Percentiles rank a stretch among this genome's conserved stretches.
These are phyloP conservation scores for Cordyceps cateniannulata DNA, from an alignment of 2,329 filamentous ascomycete genomes.

Conservation along the genomic window DNA sequence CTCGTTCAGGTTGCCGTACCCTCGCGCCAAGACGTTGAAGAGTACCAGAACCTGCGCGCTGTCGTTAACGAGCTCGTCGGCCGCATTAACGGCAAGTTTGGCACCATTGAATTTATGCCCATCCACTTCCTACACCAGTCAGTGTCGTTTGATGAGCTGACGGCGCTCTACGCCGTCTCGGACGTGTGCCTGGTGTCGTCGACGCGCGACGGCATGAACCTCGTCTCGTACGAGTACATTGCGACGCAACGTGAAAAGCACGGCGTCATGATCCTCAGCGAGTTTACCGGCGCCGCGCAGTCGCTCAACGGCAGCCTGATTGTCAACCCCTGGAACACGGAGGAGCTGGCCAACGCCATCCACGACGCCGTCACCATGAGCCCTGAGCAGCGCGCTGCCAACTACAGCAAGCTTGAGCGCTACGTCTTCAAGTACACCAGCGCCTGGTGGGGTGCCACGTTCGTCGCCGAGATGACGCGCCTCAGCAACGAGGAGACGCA, in stretches of 20 bases:
- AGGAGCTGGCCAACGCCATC: conserved; percentile 87
- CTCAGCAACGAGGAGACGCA: conserved; percentile 34
- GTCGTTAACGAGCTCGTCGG: conserved; percentile 96
- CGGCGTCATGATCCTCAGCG: conserved; percentile 89
- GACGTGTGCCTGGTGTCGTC: conserved; percentile 91
- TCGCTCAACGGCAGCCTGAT: conserved; percentile 89
- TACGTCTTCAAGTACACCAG: conserved; percentile 98
- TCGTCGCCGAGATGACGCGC: conserved; percentile 74
- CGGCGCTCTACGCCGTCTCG: conserved; percentile 85
- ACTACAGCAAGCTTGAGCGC: conserved; percentile 86
- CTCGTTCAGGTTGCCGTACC: conserved; percentile 94
- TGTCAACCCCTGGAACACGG: conserved; percentile 98
- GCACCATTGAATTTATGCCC: conserved; percentile 96
- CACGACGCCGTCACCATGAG: conserved; percentile 97
- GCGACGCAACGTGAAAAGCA: conserved; percentile 86
- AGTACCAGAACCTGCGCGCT: conserved; percentile 92
- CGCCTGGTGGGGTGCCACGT: conserved; percentile 93
- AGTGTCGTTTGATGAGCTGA: conserved; percentile 88
- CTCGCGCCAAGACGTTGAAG: conserved; percentile 90
- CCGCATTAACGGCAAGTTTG: conserved; percentile 93
- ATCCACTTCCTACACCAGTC: conserved; percentile 98
- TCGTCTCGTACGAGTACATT: conserved; percentile 98
- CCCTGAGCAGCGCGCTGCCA: conserved; percentile 75
- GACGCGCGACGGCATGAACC: conserved; percentile 97
- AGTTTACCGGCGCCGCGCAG: conserved; percentile 94